Evolutionary conservation across 176 grass and related monocot species (phyloP), one percentile per base, ranked within the genome.

Genomic region (Juncus inflexus): DNA sequence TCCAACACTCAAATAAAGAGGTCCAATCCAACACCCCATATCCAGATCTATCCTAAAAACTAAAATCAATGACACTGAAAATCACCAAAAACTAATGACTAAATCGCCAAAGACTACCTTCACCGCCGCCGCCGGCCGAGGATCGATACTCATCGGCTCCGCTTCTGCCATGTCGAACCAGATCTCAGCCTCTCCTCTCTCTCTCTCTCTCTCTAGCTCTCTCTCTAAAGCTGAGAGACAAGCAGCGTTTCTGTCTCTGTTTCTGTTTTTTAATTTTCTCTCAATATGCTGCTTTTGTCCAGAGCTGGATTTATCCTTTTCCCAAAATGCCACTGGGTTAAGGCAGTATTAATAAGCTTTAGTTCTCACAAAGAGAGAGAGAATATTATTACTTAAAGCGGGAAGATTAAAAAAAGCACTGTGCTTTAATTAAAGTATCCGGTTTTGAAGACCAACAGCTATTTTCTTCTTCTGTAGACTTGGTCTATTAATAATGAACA

Each of bases 301-400:
- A 47, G 54, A 4, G 40, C 40, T 59, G 8, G 50, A 71, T 71
- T 47, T 47, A 47, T 47, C 43, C 19, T 28, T 47, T 47, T 71
- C 68, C 68, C 68, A 71, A 71, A 71, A 71, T 71, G 68, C 68
- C 68, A 71, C 68, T 71, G 54, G 36, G 37, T 43, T 70, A 71
- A 59, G 14, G 12, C 54, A 45, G 42, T 59, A 47, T 47, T 9
- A 47, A 5, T 47, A 47, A 47, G 4, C 43, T 47, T 47, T 47
- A 47, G 4, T 9, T 47, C 43, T 47, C 9, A 47, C 9, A 71
- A 58, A 70, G 54, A 70, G 42, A 58, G 54, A 38, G 52, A 69
- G n/a, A 7, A 42, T 47, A 68, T 59, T 58, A 71, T 57, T 71
- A 71, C 40, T 13, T 19, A 40, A 60, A 71, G 52, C 55, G 11